Evolutionary conservation across 1,284 basidiomycete genomes (phyloP).

Genomic region (Cryptococcus sp.): DNA sequence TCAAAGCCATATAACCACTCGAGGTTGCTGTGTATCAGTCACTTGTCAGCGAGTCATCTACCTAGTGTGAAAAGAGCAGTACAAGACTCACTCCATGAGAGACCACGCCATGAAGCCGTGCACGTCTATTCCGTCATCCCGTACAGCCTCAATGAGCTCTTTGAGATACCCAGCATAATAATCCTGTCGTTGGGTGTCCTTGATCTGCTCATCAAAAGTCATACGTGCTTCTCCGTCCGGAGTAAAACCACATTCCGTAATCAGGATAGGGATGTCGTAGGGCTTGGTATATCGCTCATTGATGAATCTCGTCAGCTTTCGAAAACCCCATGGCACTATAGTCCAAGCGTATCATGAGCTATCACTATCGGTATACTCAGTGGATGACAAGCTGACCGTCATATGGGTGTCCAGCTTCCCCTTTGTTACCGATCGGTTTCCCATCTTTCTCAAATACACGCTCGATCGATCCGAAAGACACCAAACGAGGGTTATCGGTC

Average conservation of each 20-base stretch:
- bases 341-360: not conserved
- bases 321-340: constrained; percentile 43
- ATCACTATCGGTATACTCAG: not conserved
- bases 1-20: constrained; percentile 58
- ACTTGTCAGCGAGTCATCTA: no score
- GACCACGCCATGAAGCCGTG: constrained; percentile 39
- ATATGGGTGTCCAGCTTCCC: constrained; percentile 35
- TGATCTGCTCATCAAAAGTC: constrained; percentile 15
- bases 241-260: constrained; percentile 33
- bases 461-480: constrained; percentile 20
- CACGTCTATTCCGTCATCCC: constrained; percentile 30
- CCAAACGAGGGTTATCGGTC: constrained; percentile 8
- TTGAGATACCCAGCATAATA: constrained; percentile 33
- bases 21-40: constrained; percentile 60
- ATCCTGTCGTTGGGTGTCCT: constrained; percentile 28
- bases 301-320: constrained; percentile 66
- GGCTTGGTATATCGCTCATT: constrained; percentile 63
- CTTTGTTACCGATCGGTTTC: constrained; percentile 26
- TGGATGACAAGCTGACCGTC: constrained; percentile 14
- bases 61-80: not conserved
- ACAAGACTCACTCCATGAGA: constrained; percentile 32
- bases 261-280: constrained; percentile 20
- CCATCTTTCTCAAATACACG: constrained; percentile 26
- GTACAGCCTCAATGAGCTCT: constrained; percentile 25
- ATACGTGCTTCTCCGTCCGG: constrained; percentile 15